Evolutionary conservation across 2,329 filamentous ascomycete genomes (phyloP), one percentile per base, ranked within the genome.

Genomic region (Blastomyces gilchristii): DNA sequence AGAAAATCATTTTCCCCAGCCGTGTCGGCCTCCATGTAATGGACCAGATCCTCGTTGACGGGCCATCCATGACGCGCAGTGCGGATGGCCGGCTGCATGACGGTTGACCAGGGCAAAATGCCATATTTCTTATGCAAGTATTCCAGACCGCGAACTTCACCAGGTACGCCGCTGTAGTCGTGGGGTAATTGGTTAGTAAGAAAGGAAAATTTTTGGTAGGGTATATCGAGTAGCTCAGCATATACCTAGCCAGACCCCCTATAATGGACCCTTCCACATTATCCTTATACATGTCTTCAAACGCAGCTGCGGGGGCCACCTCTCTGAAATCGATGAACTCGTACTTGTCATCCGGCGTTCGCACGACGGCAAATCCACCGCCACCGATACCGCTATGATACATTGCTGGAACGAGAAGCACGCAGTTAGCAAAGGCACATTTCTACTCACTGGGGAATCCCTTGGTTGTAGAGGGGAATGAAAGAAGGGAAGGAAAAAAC

Each of bases 251-350:
- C 41, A 96, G 76, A 0, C 91, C 91, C 2, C 90, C 89, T 37
- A 79, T 79, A 1, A 93, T 78, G 62, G 89, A 91, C 1, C 82
- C 85, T 1, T 81, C 74, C 0, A 82, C 79, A 66, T 94, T 87
- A 62, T 85, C 85, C 63, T 84, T 81, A 74, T 88, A 97, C 93
- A 97, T 97, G 70, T 95, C 85, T 74, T 91, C 81, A 67, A 82
- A 86, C 0, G 91, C 89, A 0, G 90, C 89, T 0, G 87, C 88
- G 0, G 93, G 93, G 0, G 93, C 93, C 0, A 88, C 85, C 74
- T 97, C 93, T 57, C 93, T 83, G 71, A 96, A 97, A 75, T 97
- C 93, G 68, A 97, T 86, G 64, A 87, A 87, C 71, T 96, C 91
- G 71, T 92, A 95, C 22, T 80, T 79, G n/a, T 91, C 91, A 64